Evolutionary conservation across 2,329 filamentous ascomycete species (phyloP).

Genomic region (Aureobasidium sp.): DNA sequence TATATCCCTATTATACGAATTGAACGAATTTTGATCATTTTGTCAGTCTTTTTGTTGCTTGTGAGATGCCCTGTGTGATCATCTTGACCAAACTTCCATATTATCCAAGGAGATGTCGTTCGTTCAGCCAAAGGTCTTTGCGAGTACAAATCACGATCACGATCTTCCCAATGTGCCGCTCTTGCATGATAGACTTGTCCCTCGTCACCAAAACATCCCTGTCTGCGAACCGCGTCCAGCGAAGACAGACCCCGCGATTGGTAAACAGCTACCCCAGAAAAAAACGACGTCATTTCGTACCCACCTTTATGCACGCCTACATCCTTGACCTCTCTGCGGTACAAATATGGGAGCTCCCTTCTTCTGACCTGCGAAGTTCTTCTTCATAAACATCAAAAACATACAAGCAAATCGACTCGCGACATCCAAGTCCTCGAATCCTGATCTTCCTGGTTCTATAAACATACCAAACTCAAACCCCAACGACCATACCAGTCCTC

Average conservation of each 20-base stretch:
- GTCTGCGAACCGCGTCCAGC: neutral
- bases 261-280: conserved; percentile 4
- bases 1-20: conserved; percentile 10
- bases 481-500: neutral
- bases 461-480: neutral
- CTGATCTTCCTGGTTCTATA: neutral
- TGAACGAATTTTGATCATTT: conserved; percentile 2
- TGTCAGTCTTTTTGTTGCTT: neutral
- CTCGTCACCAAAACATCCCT: neutral
- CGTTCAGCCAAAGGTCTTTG: too few relatives aligned
- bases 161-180: too few relatives aligned
- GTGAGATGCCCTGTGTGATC: too few relatives aligned
- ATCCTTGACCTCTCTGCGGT: neutral
- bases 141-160: too few relatives aligned
- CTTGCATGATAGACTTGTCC: neutral
- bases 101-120: too few relatives aligned
- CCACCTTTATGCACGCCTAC: conserved; percentile 8
- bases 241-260: conserved; percentile 4
- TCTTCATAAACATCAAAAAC: neutral
- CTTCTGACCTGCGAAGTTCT: neutral
- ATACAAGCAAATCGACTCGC: too few relatives aligned
- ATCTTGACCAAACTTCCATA: too few relatives aligned
- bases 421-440: too few relatives aligned
- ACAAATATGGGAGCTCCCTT: neutral
- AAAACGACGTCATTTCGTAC: conserved; percentile 1